A percentile compares a stretch with the other conserved stretches of the same genome.
phyloP scores from a whole-genome alignment of 306 rosid species.

The Echinosophora koreensis region DNA sequence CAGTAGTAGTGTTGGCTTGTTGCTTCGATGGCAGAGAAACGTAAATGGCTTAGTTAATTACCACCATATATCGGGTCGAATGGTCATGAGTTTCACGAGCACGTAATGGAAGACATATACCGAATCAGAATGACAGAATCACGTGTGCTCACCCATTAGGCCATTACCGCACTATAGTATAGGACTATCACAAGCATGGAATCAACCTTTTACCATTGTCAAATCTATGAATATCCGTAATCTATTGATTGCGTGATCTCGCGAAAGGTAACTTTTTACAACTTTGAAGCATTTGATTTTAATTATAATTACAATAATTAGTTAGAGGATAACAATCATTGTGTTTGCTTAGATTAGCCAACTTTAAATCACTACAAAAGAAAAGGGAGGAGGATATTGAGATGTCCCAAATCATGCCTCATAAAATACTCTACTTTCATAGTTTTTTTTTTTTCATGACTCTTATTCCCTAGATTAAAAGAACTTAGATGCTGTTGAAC shows the following conservation, averaged over 20 bases:
- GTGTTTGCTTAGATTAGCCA: not conserved
- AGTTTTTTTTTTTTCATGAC: no score
- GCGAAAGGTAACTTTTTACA: not conserved
- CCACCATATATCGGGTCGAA: not conserved
- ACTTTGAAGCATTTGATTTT: conserved; percentile 13
- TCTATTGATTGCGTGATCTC: not conserved
- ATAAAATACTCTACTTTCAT: not conserved
- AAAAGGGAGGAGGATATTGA: not conserved
- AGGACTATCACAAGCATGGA: not conserved
- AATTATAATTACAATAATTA: conserved; percentile 24
- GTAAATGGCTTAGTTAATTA: conserved; percentile 35
- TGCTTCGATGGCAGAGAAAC: conserved; percentile 37
- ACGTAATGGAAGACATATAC: conserved; percentile 7
- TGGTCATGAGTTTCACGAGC: conserved; percentile 33
- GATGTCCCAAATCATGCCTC: conserved; percentile 18
- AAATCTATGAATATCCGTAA: conserved; percentile 5
- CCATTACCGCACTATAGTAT: conserved; percentile 1
- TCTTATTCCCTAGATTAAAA: not conserved
- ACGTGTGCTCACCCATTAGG: conserved; percentile 37
- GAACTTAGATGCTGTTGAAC: conserved; percentile 26
- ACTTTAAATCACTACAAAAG: conserved; percentile 9
- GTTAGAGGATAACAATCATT: conserved; percentile 22
- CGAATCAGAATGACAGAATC: conserved; percentile 35
- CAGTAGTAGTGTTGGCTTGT: not conserved
- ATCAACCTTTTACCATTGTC: conserved; percentile 30